phyloP scores from a whole-genome alignment of 2,329 filamentous ascomycete genomes.

The Apiospora phragmitis region DNA sequence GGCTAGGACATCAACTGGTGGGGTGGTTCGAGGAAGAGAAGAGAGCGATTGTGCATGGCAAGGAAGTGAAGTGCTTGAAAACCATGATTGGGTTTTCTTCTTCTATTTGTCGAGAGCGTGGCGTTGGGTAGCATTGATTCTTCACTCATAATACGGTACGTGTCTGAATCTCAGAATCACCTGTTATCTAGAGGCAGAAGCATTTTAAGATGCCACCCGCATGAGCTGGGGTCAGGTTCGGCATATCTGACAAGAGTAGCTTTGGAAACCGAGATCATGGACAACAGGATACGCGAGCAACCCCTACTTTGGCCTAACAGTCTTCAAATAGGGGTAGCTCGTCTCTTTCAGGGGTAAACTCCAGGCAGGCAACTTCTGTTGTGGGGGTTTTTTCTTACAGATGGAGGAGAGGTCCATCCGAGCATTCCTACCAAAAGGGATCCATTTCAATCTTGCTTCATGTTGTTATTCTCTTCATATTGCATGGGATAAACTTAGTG shows the following conservation, averaged over 20 bases:
- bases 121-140: background rate
- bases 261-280: no score
- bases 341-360: no score
- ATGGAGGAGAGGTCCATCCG: no score
- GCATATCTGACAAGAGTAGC: background rate
- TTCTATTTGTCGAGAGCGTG: background rate
- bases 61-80: background rate
- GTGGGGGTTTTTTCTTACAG: no score
- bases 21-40: background rate
- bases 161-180: background rate
- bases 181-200: background rate
- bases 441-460: no score
- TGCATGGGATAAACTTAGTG: no score
- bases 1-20: background rate
- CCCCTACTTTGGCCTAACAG: no score
- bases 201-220: background rate
- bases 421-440: no score
- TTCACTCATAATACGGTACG: background rate
- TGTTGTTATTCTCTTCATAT: no score
- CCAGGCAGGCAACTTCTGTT: no score
- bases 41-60: background rate
- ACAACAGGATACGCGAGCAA: no score
- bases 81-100: background rate
- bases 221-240: background rate
- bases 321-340: no score